phyloP scores from a whole-genome alignment of 192 early-diverging fungal species.

The Powellomyces hirtus region DNA sequence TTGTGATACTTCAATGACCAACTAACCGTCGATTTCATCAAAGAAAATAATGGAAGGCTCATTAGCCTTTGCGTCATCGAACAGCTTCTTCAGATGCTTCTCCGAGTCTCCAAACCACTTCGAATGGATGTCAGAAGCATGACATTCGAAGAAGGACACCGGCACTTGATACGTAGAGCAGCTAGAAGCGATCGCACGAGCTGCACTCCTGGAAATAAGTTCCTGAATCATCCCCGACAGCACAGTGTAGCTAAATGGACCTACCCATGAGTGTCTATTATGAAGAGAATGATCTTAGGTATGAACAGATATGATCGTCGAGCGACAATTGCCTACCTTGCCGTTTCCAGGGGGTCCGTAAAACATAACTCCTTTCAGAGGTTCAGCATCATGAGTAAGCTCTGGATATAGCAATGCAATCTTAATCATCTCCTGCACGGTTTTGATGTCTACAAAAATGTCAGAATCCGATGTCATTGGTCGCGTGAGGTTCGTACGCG shows the following conservation, averaged over 20 bases:
- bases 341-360: slow-evolving; percentile 59
- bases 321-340: too few relatives aligned
- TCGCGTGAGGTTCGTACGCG: neutral
- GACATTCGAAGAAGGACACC: slow-evolving; percentile 71
- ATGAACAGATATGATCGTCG: neutral
- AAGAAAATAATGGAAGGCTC: slow-evolving; percentile 78
- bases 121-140: slow-evolving; percentile 67
- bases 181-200: slow-evolving; percentile 41
- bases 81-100: slow-evolving; percentile 60
- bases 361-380: slow-evolving; percentile 68
- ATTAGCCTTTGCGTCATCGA: slow-evolving; percentile 67
- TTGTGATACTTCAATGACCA: too few relatives aligned
- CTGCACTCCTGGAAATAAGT: slow-evolving; percentile 3
- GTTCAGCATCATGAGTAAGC: slow-evolving; percentile 30
- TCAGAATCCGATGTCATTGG: neutral
- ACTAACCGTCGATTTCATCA: slow-evolving; percentile 76
- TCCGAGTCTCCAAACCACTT: slow-evolving; percentile 80
- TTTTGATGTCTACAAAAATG: slow-evolving; percentile 42
- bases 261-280: slow-evolving; percentile 69
- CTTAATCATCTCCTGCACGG: slow-evolving; percentile 75
- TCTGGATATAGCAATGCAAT: slow-evolving; percentile 74
- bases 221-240: slow-evolving; percentile 9
- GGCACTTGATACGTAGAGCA: slow-evolving; percentile 43
- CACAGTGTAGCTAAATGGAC: slow-evolving; percentile 40
- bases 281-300: slow-evolving; percentile 35